Evolutionary conservation across 129 eudicot genomes (phyloP), one percentile per base, ranked within the genome.

Genomic region (Lonicera japonica): DNA sequence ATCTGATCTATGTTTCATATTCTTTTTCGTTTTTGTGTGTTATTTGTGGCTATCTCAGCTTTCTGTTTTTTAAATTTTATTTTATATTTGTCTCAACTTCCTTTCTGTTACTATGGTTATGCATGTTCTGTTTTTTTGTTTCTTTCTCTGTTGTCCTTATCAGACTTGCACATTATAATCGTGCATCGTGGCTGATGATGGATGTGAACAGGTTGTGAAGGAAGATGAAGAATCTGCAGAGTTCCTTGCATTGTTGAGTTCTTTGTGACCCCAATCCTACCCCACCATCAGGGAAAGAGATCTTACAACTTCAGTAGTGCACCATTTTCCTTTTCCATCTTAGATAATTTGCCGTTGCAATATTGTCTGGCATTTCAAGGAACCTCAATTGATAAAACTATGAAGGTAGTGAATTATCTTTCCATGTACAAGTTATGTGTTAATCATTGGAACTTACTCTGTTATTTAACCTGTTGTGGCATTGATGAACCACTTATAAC

Each of bases 171-270:
- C 21, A 13, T 18, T 19, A 60, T 65, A 21, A 65, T 21, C 15
- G 46, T 64, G 25, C 46, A 50, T 45, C 38, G 24, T 64, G 12
- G 10, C n/a, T n/a, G n/a, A 64, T 67, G 9, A 21, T 68, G 63
- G 57, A 45, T 41, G 8, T 64, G 73, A 45, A 29, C 87, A 86
- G 95, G 69, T 86, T 54, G 80, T 82, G 43, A 82, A 62, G 74
- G 82, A 82, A 69, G 75, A 66, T 34, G 72, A 86, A 69, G 89
- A 82, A 66, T 69, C 86, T 63, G 60, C 46, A 10, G 84, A 82
- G 17, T 77, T 82, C 57, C 75, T 77, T 16, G 75, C 74, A 21
- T 63, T 79, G 60, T 58, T 82, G 69, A 73, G 80, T 60, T 71
- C 73, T 39, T 61, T 77, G 74, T 72, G 66, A 79, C 65, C 50